These are phyloP conservation scores for Botrytis porri DNA, from an alignment of 2,329 filamentous ascomycete species.

Conservation along the genomic window DNA sequence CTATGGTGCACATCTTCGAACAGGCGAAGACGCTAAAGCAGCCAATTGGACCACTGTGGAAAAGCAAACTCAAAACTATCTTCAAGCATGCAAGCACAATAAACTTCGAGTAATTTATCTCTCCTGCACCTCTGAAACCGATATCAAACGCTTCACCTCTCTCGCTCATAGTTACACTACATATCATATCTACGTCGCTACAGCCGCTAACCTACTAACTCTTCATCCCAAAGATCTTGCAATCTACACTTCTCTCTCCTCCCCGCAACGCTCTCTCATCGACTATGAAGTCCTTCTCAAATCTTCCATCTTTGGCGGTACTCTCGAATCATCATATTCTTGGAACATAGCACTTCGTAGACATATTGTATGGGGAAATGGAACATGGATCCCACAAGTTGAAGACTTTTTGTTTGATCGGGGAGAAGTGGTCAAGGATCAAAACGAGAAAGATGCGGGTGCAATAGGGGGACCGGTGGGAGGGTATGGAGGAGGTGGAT, in stretches of 20 bases:
- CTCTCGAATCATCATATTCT: background rate
- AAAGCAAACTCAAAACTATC: constrained; percentile 12
- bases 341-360: constrained; percentile 14
- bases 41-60: constrained; percentile 4
- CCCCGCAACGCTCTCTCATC: background rate
- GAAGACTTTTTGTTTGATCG: constrained; percentile 6
- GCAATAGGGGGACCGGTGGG: background rate
- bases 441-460: background rate
- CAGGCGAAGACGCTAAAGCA: constrained; percentile 38
- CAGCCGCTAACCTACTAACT: background rate
- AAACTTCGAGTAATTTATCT: constrained; percentile 9
- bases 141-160: constrained; percentile 2
- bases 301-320: constrained; percentile 16
- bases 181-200: constrained; percentile 2
- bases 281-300: constrained; percentile 7
- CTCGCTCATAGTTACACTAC: constrained; percentile 8
- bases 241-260: background rate
- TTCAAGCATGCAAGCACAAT: constrained; percentile 18
- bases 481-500: constrained; percentile 16
- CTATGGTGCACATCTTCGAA: constrained; percentile 42
- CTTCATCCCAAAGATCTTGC: background rate
- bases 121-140: background rate
- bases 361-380: constrained; percentile 17
- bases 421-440: background rate
- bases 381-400: constrained; percentile 11